A percentile compares a stretch with the other conserved stretches of the same genome.
Conservation (phyloP, 1,284 basidiomycete species). For the Ceratobasidium sp. region DNA sequence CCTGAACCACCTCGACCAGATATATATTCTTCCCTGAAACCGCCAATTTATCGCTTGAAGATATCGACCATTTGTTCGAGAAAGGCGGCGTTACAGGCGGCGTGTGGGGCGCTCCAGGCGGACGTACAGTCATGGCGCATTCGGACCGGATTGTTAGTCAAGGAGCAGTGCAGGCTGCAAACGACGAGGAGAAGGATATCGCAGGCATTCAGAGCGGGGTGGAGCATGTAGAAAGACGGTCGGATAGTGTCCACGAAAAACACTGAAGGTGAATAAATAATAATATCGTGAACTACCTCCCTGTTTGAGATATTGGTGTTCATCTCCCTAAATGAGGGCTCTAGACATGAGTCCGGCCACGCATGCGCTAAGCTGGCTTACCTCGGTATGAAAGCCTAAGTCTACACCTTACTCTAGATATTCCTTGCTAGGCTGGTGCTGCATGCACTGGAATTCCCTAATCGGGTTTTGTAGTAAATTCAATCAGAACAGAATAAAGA, state of each 20-base stretch:
- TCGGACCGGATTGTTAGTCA: slow-evolving; percentile 19
- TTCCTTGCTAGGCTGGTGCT: no score
- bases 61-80: slow-evolving; percentile 60
- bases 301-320: neutral
- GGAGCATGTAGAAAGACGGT: slow-evolving; percentile 7
- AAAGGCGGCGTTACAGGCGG: slow-evolving; percentile 60
- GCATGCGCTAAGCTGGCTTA: no score
- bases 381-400: no score
- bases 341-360: no score
- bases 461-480: no score
- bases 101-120: slow-evolving; percentile 53
- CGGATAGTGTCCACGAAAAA: neutral
- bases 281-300: neutral
- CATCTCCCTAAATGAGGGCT: neutral
- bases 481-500: neutral
- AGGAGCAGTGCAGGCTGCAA: neutral
- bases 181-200: slow-evolving; percentile 31
- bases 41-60: slow-evolving; percentile 59
- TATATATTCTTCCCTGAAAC: slow-evolving; percentile 60
- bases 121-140: slow-evolving; percentile 25
- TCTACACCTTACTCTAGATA: no score
- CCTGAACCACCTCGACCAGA: neutral
- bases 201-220: neutral
- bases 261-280: neutral
- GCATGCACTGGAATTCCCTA: no score